Percentiles rank a stretch among this genome's conserved stretches.
Evolutionary conservation across 768 basidiomycete species (phyloP).

Genomic region (Cystobasidium tubakii): DNA sequence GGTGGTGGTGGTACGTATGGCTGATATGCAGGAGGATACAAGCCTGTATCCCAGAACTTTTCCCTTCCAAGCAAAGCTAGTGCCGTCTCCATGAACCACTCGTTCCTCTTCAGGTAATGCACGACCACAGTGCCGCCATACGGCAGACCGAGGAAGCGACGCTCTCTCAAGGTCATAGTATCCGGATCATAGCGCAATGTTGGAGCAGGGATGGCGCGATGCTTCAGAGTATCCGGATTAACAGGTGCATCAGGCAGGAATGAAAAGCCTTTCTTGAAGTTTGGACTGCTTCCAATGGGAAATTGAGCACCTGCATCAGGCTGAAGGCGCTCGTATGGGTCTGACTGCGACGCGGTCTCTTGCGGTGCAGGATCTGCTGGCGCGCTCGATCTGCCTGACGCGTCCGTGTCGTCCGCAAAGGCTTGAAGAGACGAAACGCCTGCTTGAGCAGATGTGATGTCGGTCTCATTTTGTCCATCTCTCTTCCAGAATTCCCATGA

Average conservation of each 20-base stretch:
- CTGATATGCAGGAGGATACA: slow-evolving; percentile 38
- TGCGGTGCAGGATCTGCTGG: not conserved
- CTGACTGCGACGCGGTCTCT: not conserved
- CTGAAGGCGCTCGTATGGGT: not conserved
- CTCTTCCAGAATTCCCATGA: slow-evolving; percentile 34
- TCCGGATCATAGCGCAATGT: slow-evolving; percentile 42
- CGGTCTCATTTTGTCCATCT: not conserved
- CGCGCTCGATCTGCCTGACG: not conserved
- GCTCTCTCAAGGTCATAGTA: slow-evolving; percentile 38
- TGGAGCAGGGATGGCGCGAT: slow-evolving; percentile 43
- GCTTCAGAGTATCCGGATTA: slow-evolving; percentile 39
- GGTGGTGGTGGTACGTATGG: not conserved
- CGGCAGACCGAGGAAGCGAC: slow-evolving; percentile 44
- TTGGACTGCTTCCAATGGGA: not conserved
- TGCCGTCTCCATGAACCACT: slow-evolving; percentile 93
- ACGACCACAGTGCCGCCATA: slow-evolving; percentile 85
- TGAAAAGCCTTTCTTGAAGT: slow-evolving; percentile 25
- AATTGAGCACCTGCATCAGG: slow-evolving; percentile 10
- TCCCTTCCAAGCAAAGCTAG: slow-evolving; percentile 64
- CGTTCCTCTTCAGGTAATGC: slow-evolving; percentile 93
- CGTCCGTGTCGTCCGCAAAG: not conserved
- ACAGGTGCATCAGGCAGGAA: slow-evolving; percentile 26
- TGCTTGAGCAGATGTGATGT: not conserved
- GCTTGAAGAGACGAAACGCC: not conserved
- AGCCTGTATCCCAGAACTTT: slow-evolving; percentile 44